Evolutionary conservation across 345 rosid species (phyloP).

Genomic region (Arabidopsis arenosa): DNA sequence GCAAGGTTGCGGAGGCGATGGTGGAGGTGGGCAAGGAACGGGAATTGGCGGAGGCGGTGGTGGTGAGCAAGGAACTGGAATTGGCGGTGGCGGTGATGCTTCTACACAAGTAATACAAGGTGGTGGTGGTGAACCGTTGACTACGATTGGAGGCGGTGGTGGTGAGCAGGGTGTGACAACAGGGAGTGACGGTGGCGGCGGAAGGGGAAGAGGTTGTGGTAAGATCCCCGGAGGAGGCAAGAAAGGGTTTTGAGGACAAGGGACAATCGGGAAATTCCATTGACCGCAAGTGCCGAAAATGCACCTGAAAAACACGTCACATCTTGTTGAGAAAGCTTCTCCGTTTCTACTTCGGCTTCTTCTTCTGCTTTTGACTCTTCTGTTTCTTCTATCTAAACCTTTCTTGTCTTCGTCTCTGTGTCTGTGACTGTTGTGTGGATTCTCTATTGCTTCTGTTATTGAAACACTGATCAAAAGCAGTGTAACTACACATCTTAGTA

Average conservation of each 20-base stretch:
- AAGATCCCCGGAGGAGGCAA: conserved; percentile 41
- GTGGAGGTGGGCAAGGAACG: no score
- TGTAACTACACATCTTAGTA: conserved; percentile 30
- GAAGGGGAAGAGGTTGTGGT: conserved; percentile 10
- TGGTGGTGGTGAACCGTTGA: conserved; percentile 30
- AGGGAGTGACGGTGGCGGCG: background rate
- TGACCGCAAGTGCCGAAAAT: conserved; percentile 42
- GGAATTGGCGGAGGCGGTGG: conserved; percentile 6
- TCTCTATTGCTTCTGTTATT: conserved; percentile 30
- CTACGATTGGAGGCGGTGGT: conserved; percentile 26
- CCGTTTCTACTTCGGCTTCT: conserved; percentile 29
- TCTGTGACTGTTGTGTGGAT: conserved; percentile 27
- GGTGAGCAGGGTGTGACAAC: conserved; percentile 25
- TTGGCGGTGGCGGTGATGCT: conserved; percentile 25
- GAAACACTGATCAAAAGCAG: conserved; percentile 38
- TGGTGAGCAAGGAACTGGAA: conserved; percentile 28
- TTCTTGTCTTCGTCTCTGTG: conserved; percentile 26
- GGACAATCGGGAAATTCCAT: conserved; percentile 43
- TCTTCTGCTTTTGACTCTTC: conserved; percentile 31
- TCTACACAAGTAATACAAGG: conserved; percentile 31
- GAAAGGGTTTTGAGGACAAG: conserved; percentile 48
- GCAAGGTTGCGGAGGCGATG: conserved; percentile 32
- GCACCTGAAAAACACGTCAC: conserved; percentile 43
- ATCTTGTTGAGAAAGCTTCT: conserved; percentile 20
- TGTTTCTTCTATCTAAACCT: conserved; percentile 17